These are phyloP conservation scores for Ophiostoma novo-ulmi DNA, from an alignment of 2,329 filamentous ascomycete species.

Conservation along the genomic window DNA sequence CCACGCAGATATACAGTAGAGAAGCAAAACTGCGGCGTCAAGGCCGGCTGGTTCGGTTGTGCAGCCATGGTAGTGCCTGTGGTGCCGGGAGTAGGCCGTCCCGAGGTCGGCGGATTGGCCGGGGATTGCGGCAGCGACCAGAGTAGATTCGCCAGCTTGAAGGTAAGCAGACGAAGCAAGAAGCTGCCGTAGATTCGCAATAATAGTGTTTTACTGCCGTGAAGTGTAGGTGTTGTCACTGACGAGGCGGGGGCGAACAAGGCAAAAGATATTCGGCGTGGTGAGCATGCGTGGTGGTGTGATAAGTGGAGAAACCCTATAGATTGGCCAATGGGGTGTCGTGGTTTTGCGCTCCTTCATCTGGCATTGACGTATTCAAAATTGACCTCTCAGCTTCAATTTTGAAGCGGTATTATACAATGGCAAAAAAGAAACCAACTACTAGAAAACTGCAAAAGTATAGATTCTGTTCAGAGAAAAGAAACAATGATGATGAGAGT, in stretches of 20 bases:
- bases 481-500: constrained; percentile 33
- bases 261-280: background rate
- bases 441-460: background rate
- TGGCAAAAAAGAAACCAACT: background rate
- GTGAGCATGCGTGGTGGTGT: background rate
- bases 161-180: background rate
- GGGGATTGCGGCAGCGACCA: constrained; percentile 23
- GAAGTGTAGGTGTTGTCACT: background rate
- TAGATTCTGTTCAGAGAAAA: background rate
- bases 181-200: background rate
- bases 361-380: background rate
- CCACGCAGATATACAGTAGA: constrained; percentile 64
- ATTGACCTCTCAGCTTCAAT: background rate
- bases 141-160: constrained; percentile 25
- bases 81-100: background rate
- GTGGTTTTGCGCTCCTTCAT: background rate
- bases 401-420: background rate
- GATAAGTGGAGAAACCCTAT: background rate
- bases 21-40: constrained; percentile 76
- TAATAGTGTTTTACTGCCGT: background rate
- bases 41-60: constrained; percentile 38
- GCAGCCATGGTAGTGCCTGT: constrained; percentile 28
- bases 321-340: background rate
- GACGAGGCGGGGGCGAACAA: constrained; percentile 5
- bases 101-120: constrained; percentile 13